Evolutionary conservation across 73 alveolate genomes (phyloP).

Genomic region (Diophrys sp.): DNA sequence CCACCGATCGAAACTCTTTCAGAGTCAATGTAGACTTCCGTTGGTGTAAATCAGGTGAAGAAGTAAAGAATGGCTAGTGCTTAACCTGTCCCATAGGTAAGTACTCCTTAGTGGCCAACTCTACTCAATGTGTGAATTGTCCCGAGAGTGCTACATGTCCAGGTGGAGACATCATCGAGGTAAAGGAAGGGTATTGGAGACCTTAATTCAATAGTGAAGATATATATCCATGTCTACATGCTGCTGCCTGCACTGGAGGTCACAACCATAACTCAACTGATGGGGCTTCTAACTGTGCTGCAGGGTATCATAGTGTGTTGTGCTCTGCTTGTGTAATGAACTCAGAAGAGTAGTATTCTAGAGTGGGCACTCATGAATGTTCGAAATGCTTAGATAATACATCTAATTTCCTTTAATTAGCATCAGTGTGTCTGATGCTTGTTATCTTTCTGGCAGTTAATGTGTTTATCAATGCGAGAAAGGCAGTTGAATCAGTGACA

Average conservation of each 20-base stretch:
- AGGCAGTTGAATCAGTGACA: not conserved
- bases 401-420: not conserved
- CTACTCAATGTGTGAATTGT: not conserved
- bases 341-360: not conserved
- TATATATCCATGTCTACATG: not conserved
- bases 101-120: not conserved
- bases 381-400: not conserved
- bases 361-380: not conserved
- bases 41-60: constrained; percentile 5
- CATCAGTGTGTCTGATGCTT: not conserved
- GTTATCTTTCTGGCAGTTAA: not conserved
- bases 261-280: not conserved
- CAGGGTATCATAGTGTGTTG: not conserved
- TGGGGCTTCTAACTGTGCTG: not conserved
- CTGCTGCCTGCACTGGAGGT: constrained; percentile 9
- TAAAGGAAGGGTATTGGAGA: constrained; percentile 20
- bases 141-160: constrained; percentile 2
- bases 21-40: not conserved
- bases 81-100: constrained; percentile 2
- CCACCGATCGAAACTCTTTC: not conserved
- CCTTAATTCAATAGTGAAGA: not conserved
- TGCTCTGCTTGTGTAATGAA: not conserved
- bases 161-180: constrained; percentile 6
- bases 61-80: not conserved
- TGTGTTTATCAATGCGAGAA: not conserved